A percentile compares a stretch with the other conserved stretches of the same genome.
These are phyloP conservation scores for Cryptococcus sp. DNA, from an alignment of 1,284 basidiomycete species.

Conservation along the genomic window DNA sequence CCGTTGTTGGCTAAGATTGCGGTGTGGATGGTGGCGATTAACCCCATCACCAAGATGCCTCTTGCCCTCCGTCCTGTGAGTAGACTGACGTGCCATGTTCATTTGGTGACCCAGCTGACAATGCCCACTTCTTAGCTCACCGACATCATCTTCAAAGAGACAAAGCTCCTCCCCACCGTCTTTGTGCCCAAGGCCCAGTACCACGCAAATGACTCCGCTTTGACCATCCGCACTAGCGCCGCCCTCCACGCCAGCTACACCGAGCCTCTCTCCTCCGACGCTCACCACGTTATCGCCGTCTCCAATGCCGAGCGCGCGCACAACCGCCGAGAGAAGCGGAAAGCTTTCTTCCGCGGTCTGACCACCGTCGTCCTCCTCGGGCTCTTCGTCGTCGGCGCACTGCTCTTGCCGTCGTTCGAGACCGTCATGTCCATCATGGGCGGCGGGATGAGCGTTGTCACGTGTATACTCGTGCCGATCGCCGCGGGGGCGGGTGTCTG, in stretches of 20 bases:
- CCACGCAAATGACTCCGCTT: not conserved
- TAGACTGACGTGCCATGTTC: conserved; percentile 11
- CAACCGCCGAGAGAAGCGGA: conserved; percentile 44
- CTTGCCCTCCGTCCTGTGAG: conserved; percentile 74
- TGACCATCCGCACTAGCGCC: conserved; percentile 20
- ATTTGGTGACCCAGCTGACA: not conserved
- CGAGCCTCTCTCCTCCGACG: conserved; percentile 22
- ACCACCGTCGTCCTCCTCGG: conserved; percentile 63
- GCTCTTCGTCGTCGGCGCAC: conserved; percentile 65
- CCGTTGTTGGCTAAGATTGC: conserved; percentile 67
- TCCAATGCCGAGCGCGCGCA: conserved; percentile 54
- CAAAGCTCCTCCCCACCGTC: conserved; percentile 39
- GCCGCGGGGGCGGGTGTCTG: conserved; percentile 55
- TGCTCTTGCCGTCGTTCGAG: conserved; percentile 80
- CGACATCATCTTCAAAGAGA: conserved; percentile 37
- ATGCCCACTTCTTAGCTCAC: conserved; percentile 24
- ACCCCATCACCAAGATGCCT: conserved; percentile 70
- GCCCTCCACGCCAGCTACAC: conserved; percentile 19
- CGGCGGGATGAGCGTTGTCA: conserved; percentile 72
- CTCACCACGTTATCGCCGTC: conserved; percentile 37
- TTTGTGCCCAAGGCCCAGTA: conserved; percentile 27
- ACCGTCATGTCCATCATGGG: conserved; percentile 83
- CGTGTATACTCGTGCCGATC: conserved; percentile 75
- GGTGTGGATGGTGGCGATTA: conserved; percentile 69
- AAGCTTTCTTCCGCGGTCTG: conserved; percentile 55